Conservation (phyloP, 352 stramenopile genomes). For the Thalassiosira hispida region DNA sequence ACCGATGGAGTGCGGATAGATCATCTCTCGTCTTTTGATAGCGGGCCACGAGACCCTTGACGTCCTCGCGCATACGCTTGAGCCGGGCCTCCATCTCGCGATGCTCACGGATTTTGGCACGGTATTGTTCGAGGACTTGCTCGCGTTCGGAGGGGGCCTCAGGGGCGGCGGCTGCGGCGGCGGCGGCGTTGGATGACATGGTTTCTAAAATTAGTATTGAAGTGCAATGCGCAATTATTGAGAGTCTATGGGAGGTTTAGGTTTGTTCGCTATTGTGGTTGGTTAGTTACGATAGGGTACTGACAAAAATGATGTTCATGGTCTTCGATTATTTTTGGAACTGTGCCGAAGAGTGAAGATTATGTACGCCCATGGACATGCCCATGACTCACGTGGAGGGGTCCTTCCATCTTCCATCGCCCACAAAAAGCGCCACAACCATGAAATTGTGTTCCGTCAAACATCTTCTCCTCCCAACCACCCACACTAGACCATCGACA, state of each 20-base stretch:
- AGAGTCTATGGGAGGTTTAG: no score
- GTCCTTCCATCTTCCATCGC: background rate
- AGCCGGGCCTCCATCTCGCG: slow-evolving; percentile 95
- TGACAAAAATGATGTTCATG: no score
- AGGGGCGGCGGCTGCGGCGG: slow-evolving; percentile 34
- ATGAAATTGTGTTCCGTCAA: background rate
- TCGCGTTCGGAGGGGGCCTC: slow-evolving; percentile 82
- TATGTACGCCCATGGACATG: background rate
- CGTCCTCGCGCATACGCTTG: slow-evolving; percentile 96
- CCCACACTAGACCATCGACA: background rate
- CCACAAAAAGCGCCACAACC: background rate
- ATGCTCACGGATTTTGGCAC: slow-evolving; percentile 96
- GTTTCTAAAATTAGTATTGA: slow-evolving; percentile 1
- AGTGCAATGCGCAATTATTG: background rate
- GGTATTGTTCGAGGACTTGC: slow-evolving; percentile 94
- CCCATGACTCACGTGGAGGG: background rate
- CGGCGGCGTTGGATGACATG: background rate
- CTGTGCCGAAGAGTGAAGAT: background rate
- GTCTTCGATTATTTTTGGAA: background rate
- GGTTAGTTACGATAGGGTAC: no score
- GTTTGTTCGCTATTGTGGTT: no score
- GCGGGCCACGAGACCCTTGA: slow-evolving; percentile 93
- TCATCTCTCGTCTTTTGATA: slow-evolving; percentile 99
- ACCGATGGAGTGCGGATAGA: slow-evolving; percentile 95
- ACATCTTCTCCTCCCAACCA: background rate